phyloP scores from a whole-genome alignment of 1,139 yeast genomes.

The Blastobotrys raffinosifermentans region DNA sequence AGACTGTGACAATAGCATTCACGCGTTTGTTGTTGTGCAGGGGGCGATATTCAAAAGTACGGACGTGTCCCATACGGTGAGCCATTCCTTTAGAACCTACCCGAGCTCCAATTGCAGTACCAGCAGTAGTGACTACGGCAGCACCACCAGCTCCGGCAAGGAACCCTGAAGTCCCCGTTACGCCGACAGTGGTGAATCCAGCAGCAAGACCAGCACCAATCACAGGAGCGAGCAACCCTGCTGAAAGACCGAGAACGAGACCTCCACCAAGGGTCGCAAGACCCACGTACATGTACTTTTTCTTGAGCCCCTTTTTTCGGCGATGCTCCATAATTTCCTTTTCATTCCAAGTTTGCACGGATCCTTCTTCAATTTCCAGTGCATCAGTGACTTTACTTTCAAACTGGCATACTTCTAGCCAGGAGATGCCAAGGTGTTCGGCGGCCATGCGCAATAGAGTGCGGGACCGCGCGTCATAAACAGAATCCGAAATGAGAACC shows the following conservation, averaged over 20 bases:
- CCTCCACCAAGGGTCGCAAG: conserved; percentile 98
- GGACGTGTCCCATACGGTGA: conserved; percentile 82
- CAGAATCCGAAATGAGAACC: conserved; percentile 72
- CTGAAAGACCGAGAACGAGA: conserved; percentile 86
- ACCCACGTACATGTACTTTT: conserved; percentile 81
- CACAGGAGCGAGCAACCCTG: conserved; percentile 93
- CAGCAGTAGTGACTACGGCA: conserved; percentile 86
- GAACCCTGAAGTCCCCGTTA: conserved; percentile 85
- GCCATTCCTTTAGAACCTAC: conserved; percentile 86
- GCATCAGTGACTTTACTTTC: conserved; percentile 89
- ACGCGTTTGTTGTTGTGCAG: conserved; percentile 86
- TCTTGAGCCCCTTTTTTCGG: conserved; percentile 56
- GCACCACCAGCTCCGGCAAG: conserved; percentile 97
- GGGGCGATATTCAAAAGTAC: conserved; percentile 90
- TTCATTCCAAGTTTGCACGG: conserved; percentile 72
- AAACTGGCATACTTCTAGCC: conserved; percentile 74
- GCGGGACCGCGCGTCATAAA: conserved; percentile 85
- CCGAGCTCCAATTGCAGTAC: conserved; percentile 84
- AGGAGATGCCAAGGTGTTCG: conserved; percentile 47
- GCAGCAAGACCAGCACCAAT: conserved; percentile 99
- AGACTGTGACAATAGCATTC: conserved; percentile 80
- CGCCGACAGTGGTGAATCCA: conserved; percentile 91
- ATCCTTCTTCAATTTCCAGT: conserved; percentile 73
- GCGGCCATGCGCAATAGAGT: conserved; percentile 67
- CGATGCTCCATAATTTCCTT: conserved; percentile 62